These are phyloP conservation scores for Rhynchosporium secalis DNA, from an alignment of 2,329 filamentous ascomycete species.

Conservation along the genomic window DNA sequence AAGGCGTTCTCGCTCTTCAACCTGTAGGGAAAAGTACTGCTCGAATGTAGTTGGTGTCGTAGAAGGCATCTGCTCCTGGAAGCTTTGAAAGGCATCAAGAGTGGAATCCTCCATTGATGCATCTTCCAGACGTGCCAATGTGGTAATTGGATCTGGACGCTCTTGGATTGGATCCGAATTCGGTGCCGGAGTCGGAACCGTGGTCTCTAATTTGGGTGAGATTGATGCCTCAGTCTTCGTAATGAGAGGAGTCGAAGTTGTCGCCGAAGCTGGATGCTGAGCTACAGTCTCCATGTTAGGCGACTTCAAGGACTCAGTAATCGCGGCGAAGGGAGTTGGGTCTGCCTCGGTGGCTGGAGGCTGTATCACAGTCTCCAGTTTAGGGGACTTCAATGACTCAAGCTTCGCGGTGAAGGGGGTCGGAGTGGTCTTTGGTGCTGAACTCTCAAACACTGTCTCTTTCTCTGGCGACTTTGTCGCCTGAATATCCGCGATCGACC, in stretches of 20 bases:
- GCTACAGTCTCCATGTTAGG: too few species aligned
- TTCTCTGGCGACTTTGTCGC: neutral
- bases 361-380: neutral
- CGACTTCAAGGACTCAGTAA: too few species aligned
- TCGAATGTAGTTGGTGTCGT: constrained; percentile 30
- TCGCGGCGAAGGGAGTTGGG: neutral
- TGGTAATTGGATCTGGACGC: constrained; percentile 23
- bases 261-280: too few species aligned
- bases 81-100: constrained; percentile 32
- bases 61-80: constrained; percentile 15
- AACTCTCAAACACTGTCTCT: neutral
- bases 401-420: neutral
- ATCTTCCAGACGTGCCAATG: constrained; percentile 35
- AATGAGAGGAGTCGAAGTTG: neutral
- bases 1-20: constrained; percentile 37
- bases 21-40: constrained; percentile 26
- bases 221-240: neutral
- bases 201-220: neutral
- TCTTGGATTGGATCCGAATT: neutral
- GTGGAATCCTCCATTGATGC: constrained; percentile 34
- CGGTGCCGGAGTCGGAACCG: neutral
- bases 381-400: neutral
- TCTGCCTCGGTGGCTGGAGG: neutral
- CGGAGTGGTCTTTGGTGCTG: too few species aligned
- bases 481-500: neutral